Base-by-base conservation (phyloP, 192 early-diverging fungal genomes). In the Linderina pennispora region DNA sequence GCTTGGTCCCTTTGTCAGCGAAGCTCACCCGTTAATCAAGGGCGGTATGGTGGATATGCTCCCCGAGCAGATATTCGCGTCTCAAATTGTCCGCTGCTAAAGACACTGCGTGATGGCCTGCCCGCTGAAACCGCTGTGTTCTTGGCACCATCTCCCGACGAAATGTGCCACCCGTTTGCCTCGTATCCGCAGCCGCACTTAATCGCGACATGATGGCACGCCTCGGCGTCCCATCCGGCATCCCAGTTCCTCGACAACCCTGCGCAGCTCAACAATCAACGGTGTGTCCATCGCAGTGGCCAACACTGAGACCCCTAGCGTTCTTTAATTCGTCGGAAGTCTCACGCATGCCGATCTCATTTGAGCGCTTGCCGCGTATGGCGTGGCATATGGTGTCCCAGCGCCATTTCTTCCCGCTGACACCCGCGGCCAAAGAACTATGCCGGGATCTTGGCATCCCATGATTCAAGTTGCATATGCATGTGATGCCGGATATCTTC, bases 121-220 rank as follows among this genome's bases (percentile, higher is more conserved):
- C 68, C 68, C 11, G 58, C 75, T 6, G 39, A 61, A n/a, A 72
- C 77, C 20, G 43, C 61, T 0, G 70, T 87, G 15, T 60, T 89
- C 31, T 23, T 96, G 18, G 74, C 95, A 6, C 93, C 95, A 0
- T 84, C 86, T 19, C 61, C 80, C 11, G 68, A 83, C 23, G 95
- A 96, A 34, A 55, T 87, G 1, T 74, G 84, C 46, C 80, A 80
- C 16, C 77, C 85, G 17, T 90, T 81, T 49, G 60, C 76, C 4
- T 81, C 80, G 10, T 87, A 91, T 44, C 95, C 95, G 6, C 95
- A 98, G 52, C 95, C 95, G 11, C 84, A 13, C 64, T 93, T 36
- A 55, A 48, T 31, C 54, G 55, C 20, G 53, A 46, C 20, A 31
- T 22, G 19, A 48, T 58, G 28, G 18, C 32, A 11, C 63, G 46